Evolutionary conservation across 202 grass and related monocot genomes (phyloP).

Genomic region (Cymbopogon flexuosus): DNA sequence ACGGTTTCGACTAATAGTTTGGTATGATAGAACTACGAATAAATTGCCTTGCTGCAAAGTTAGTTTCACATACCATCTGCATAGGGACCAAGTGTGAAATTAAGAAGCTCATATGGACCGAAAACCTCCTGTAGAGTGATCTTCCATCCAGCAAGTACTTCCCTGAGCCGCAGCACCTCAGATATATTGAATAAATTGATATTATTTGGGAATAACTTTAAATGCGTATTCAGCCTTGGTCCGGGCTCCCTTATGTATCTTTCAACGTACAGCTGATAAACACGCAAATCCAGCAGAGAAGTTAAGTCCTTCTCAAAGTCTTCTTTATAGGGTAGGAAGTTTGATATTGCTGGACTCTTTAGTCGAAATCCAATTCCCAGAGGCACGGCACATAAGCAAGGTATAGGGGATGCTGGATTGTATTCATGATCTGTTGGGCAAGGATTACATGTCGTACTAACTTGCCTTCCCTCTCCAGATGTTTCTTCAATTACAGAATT

Average conservation of each 20-base stretch:
- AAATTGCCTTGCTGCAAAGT: not conserved
- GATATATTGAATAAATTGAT: slow-evolving; percentile 46
- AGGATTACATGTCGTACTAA: slow-evolving; percentile 27
- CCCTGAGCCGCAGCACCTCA: slow-evolving; percentile 48
- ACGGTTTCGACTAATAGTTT: not conserved
- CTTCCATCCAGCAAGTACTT: slow-evolving; percentile 62
- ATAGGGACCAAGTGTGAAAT: slow-evolving; percentile 72
- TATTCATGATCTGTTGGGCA: slow-evolving; percentile 69
- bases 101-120: slow-evolving; percentile 92
- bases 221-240: slow-evolving; percentile 69
- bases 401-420: slow-evolving; percentile 58
- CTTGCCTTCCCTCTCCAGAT: slow-evolving; percentile 35
- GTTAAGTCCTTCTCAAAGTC: slow-evolving; percentile 52
- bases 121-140: slow-evolving; percentile 70
- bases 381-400: slow-evolving; percentile 65
- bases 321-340: slow-evolving; percentile 60
- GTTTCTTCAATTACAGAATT: slow-evolving; percentile 7
- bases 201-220: slow-evolving; percentile 84
- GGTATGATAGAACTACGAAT: not conserved
- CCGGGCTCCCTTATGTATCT: slow-evolving; percentile 61
- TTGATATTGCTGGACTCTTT: slow-evolving; percentile 80
- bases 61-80: slow-evolving; percentile 47
- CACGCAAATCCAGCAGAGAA: slow-evolving; percentile 34
- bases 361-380: slow-evolving; percentile 74
- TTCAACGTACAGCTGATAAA: slow-evolving; percentile 67